A percentile compares a stretch with the other conserved stretches of the same genome.
Conservation (phyloP, 106 monocot species). For the Dendrobium officinale region DNA sequence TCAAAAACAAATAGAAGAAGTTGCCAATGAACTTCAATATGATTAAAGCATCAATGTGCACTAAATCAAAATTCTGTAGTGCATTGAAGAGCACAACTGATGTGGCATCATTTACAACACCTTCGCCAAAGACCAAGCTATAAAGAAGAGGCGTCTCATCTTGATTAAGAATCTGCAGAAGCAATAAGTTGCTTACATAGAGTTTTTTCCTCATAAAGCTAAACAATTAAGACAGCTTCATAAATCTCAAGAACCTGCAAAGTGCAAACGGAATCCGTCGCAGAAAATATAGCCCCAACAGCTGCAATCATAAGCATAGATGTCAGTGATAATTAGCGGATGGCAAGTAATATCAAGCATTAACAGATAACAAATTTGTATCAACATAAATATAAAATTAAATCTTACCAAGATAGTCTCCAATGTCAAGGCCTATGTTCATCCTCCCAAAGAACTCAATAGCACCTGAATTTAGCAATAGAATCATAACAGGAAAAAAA, state of each 20-base stretch:
- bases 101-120: slow-evolving; percentile 98
- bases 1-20: slow-evolving; percentile 76
- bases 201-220: background rate
- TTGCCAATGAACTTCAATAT: slow-evolving; percentile 58
- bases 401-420: slow-evolving; percentile 81
- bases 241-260: slow-evolving; percentile 56
- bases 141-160: slow-evolving; percentile 97
- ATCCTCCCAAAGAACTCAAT: slow-evolving; percentile 53
- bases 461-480: slow-evolving; percentile 47
- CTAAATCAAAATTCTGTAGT: slow-evolving; percentile 87
- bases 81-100: slow-evolving; percentile 97
- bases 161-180: slow-evolving; percentile 81
- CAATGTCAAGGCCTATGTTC: slow-evolving; percentile 64
- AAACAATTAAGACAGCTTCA: background rate
- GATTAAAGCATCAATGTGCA: slow-evolving; percentile 45
- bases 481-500: slow-evolving; percentile 6
- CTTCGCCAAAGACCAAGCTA: slow-evolving; percentile 96
- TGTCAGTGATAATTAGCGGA: slow-evolving; percentile 1
- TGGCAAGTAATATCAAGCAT: background rate
- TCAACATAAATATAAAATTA: slow-evolving; percentile 1
- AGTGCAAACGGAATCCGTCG: slow-evolving; percentile 99
- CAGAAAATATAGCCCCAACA: slow-evolving; percentile 94
- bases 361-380: background rate
- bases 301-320: slow-evolving; percentile 41
- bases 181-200: background rate